Evolutionary conservation across 192 early-diverging fungal genomes (phyloP), one percentile per base, ranked within the genome.

Genomic region (Chytriomyces sp.): DNA sequence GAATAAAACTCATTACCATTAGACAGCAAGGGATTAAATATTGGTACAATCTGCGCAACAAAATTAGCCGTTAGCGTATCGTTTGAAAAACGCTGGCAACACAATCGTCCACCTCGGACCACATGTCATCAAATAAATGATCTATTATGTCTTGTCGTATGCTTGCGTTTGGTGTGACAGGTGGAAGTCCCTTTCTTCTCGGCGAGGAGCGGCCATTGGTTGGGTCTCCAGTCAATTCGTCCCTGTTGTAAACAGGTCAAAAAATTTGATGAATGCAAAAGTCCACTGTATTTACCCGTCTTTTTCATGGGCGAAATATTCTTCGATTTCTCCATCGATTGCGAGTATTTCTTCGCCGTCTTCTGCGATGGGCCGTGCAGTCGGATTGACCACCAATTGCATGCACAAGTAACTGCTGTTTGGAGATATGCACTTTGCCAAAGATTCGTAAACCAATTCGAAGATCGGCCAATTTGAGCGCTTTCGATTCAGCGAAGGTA

Each of bases 41-140:
- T 35, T 35, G 28, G 28, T 35, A 35, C 28, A 35, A 35, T 35
- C 28, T 35, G 28, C 28, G 28, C 28, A 35, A 35, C 28, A 35
- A 35, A 35, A 2, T 35, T 35, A 1, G 28, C 0, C 28, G 28
- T 35, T 35, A 35, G 28, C 0, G 2, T 35, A 35, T 35, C 48
- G 26, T 20, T 35, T 7, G 50, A 13, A 77, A 44, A 1, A 10
- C 18, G 28, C 28, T 35, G 28, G 28, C 11, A 8, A 28, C 16
- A 16, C 71, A n/a, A 16, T 35, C 9, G 11, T 28, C 64, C 0
- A 86, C 81, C 76, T 86, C 85, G 45, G 79, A 75, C 85, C 85
- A 86, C 7, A 86, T 67, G 64, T 86, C 85, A 43, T 86, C 85
- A 72, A 86, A 82, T 6, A 85, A n/a, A 44, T 83, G 79, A 18